Evolutionary conservation across 441 rosid species (phyloP), one percentile per base, ranked within the genome.

Genomic region (Syzygium malaccense): DNA sequence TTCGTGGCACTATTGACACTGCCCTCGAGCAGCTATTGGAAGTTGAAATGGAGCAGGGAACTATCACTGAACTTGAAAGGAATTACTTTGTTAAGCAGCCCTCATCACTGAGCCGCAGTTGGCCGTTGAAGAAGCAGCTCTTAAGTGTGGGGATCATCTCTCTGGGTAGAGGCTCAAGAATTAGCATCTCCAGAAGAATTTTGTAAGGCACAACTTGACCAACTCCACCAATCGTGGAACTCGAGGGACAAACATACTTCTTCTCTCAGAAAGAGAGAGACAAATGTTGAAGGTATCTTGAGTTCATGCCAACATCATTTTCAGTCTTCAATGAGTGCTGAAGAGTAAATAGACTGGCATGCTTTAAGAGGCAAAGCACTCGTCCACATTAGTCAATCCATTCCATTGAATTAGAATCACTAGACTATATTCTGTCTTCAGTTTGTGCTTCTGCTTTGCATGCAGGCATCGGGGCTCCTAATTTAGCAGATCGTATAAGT

Each of bases 121-220:
- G 94, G 98, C 96, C 90, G 98, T 98, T 75, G 96, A 98, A 92
- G 98, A 95, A 95, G 98, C 98, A 89, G 94, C 99, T 58, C 71
- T 94, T 89, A 96, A 95, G 94, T 94, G 98, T 86, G 93, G 99
- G 94, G 99, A 98, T 93, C 95, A 96, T 93, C 96, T 96, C 66
- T 98, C n/a, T 97, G 98, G 98, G 99, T 97, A 94, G 99, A 97
- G 92, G 99, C 98, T 83, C 99, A 98, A 93, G 99, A 98, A 94
- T 96, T 98, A 87, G 96, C 96, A 89, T 95, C 99, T 86, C 99
- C 92, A 88, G 98, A 96, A 95, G 99, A 96, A 94, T 96, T 97
- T 91, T 97, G 98, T 90, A 91, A 95, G 93, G 96, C 94, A 79
- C 97, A 95, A 93, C 94, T 98, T 92, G 98, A 95, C 91, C 94